phyloP scores from a whole-genome alignment of 2,329 filamentous ascomycete species.

The Fusarium nanum region DNA sequence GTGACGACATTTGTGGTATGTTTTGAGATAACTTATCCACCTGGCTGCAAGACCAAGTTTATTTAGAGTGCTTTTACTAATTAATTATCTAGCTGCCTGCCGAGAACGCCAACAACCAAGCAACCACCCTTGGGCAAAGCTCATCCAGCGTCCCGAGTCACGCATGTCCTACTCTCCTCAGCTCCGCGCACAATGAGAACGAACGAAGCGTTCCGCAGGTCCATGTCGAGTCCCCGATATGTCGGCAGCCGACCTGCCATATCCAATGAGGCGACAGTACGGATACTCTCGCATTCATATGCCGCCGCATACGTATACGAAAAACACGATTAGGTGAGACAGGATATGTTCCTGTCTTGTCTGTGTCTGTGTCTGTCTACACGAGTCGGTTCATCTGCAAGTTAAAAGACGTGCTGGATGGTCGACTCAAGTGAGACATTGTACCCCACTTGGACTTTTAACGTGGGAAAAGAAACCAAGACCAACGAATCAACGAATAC shows the following conservation, averaged over 20 bases:
- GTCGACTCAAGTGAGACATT: conserved; percentile 34
- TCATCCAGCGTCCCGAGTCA: conserved; percentile 52
- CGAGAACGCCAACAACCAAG: conserved; percentile 55
- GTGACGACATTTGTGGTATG: conserved; percentile 60
- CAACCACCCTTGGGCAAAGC: conserved; percentile 54
- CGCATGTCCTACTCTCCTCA: conserved; percentile 45
- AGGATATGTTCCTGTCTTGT: not conserved
- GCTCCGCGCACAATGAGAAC: conserved; percentile 47
- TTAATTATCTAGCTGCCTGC: conserved; percentile 50
- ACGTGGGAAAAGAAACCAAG: not conserved
- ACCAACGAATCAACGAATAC: conserved; percentile 30
- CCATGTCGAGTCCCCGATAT: conserved; percentile 11
- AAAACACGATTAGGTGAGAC: not conserved
- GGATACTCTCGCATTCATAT: not conserved
- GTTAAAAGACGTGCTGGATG: conserved; percentile 20
- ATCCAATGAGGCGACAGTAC: conserved; percentile 24
- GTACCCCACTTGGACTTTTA: conserved; percentile 27
- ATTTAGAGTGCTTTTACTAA: conserved; percentile 38
- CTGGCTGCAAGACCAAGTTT: not conserved
- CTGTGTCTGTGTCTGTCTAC: not conserved
- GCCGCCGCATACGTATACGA: conserved; percentile 17
- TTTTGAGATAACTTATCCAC: conserved; percentile 28
- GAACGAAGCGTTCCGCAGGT: conserved; percentile 17
- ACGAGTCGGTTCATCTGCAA: conserved; percentile 20
- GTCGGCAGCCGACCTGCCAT: conserved; percentile 27